phyloP scores from a whole-genome alignment of 75 land plant genomes.

The Sequoia sempervirens region DNA sequence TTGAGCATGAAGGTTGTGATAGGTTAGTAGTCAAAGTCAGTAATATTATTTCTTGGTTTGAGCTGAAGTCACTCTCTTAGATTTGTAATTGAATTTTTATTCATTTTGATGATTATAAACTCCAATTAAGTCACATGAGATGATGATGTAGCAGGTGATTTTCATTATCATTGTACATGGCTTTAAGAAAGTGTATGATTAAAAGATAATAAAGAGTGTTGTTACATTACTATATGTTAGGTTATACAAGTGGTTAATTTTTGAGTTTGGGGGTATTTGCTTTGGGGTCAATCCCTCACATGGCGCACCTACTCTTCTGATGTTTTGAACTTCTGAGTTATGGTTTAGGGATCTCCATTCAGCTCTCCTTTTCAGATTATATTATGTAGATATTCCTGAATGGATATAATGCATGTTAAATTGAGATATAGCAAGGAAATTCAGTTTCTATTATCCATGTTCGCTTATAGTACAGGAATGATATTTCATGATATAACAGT shows the following conservation, averaged over 20 bases:
- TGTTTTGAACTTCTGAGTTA: neutral
- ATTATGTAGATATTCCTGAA: neutral
- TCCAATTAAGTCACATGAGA: neutral
- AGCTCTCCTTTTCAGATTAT: neutral
- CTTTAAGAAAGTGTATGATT: neutral
- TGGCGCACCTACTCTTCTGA: neutral
- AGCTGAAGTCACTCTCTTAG: neutral
- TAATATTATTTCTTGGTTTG: neutral
- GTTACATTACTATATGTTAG: neutral
- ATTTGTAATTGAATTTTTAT: neutral
- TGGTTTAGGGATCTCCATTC: neutral
- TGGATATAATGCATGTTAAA: neutral
- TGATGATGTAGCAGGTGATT: neutral
- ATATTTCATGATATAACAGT: too few species aligned
- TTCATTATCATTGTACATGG: neutral
- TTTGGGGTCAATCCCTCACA: neutral
- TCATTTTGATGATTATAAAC: neutral
- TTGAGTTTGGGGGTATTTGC: neutral
- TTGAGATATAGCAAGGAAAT: neutral
- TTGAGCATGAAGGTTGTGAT: neutral
- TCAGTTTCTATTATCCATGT: too few species aligned
- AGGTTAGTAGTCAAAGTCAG: neutral
- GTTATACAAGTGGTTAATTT: neutral
- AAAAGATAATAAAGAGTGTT: neutral
- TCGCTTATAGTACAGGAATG: too few species aligned